phyloP scores from a whole-genome alignment of 768 basidiomycete genomes.

The Rubroboletus pulcherrimus region DNA sequence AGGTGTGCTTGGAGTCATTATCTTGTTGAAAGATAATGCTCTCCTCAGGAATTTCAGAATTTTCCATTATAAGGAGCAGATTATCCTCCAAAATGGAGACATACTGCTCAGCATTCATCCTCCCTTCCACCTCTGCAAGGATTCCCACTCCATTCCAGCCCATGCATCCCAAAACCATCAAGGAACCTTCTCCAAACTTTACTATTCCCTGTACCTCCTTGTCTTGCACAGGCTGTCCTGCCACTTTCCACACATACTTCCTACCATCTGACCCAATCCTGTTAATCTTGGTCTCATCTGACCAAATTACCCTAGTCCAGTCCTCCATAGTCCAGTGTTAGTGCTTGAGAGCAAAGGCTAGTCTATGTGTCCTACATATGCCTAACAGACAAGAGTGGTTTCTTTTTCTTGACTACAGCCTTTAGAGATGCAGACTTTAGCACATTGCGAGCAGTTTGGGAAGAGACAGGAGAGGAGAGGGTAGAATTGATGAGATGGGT shows the following conservation, averaged over 20 bases:
- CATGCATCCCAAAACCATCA: conserved; percentile 1
- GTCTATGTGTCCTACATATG: neutral
- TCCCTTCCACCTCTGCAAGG: no score
- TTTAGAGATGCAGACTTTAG: neutral
- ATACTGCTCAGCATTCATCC: no score
- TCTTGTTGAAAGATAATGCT: no score
- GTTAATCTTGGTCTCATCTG: neutral
- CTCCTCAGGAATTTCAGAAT: no score
- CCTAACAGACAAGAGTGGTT: neutral
- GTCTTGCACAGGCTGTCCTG: neutral
- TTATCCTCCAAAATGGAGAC: no score
- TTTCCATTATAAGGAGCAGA: no score
- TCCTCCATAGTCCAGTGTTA: neutral
- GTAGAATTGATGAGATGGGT: no score
- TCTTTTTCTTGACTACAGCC: neutral
- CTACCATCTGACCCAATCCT: neutral
- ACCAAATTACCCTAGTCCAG: neutral
- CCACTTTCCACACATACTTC: neutral
- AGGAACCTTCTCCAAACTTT: neutral
- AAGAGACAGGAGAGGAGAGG: no score
- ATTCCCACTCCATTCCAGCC: no score
- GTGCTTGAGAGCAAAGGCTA: neutral
- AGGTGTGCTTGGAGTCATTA: no score
- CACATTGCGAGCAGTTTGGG: no score
- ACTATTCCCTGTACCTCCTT: neutral